phyloP scores from a whole-genome alignment of 371 early-diverging fungal species.

The Mortierella sp. region DNA sequence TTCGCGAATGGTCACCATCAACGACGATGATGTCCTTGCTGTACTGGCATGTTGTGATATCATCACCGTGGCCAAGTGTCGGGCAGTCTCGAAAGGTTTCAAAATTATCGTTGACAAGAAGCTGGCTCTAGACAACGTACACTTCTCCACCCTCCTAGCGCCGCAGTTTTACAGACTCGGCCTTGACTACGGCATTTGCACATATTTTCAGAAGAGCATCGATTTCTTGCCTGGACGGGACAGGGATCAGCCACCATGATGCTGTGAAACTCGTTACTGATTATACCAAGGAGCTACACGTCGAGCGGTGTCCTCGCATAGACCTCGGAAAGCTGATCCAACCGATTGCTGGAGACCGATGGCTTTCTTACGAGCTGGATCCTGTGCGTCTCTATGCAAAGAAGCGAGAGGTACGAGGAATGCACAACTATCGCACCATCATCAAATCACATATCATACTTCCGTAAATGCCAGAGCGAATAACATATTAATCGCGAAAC shows the following conservation, averaged over 20 bases:
- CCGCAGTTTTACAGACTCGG: conserved; percentile 17
- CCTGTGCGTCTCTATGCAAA: conserved; percentile 13
- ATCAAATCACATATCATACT: no score
- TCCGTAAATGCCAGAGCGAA: no score
- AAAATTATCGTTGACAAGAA: conserved; percentile 20
- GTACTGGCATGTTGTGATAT: conserved; percentile 17
- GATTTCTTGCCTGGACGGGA: conserved; percentile 7
- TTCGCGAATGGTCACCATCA: conserved; percentile 9
- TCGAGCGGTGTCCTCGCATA: conserved; percentile 15
- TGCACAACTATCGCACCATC: no score
- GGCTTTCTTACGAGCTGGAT: conserved; percentile 2
- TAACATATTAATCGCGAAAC: no score
- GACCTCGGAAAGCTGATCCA: conserved; percentile 7
- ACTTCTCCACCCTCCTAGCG: conserved; percentile 19
- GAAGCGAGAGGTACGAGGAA: no score
- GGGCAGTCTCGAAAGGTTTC: conserved; percentile 11
- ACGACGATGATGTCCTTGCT: conserved; percentile 14
- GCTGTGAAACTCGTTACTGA: conserved; percentile 9
- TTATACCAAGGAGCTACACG: conserved; percentile 13
- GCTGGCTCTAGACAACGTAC: conserved; percentile 8
- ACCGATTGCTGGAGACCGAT: conserved; percentile 12
- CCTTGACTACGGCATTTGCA: conserved; percentile 2
- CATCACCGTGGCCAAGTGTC: conserved; percentile 17
- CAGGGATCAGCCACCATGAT: conserved; percentile 11
- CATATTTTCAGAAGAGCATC: conserved; percentile 10